These are phyloP conservation scores for Eucalyptus victrix DNA, from an alignment of 345 rosid genomes.

Conservation along the genomic window DNA sequence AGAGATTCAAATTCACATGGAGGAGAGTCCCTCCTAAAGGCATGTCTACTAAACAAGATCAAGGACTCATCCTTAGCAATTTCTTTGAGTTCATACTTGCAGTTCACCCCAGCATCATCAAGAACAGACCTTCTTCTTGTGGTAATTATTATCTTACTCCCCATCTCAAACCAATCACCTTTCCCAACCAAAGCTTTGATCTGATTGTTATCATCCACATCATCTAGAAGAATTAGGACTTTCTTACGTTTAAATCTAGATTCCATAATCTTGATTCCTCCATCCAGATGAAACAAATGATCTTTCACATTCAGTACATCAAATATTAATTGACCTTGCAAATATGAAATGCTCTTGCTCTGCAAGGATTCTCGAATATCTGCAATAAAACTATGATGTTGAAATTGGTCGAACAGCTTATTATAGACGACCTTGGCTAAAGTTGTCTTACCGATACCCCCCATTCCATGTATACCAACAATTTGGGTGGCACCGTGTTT, in stretches of 20 bases:
- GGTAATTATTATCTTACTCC: neutral
- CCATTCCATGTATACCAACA: neutral
- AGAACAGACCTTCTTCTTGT: neutral
- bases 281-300: accelerated
- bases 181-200: neutral
- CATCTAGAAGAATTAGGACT: neutral
- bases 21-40: neutral
- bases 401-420: neutral
- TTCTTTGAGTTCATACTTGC: neutral
- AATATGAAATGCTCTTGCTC: accelerated
- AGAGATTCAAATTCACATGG: neutral
- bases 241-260: neutral
- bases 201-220: neutral
- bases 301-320: neutral
- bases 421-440: neutral
- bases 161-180: neutral
- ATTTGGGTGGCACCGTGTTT: neutral
- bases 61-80: neutral
- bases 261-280: neutral
- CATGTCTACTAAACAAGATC: neutral
- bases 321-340: neutral
- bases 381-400: neutral
- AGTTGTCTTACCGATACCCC: neutral
- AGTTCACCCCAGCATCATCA: accelerated
- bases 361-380: neutral